Evolutionary conservation across 176 grass and related monocot species (phyloP), one percentile per base, ranked within the genome.

Genomic region (Thinopyrum elongatum): DNA sequence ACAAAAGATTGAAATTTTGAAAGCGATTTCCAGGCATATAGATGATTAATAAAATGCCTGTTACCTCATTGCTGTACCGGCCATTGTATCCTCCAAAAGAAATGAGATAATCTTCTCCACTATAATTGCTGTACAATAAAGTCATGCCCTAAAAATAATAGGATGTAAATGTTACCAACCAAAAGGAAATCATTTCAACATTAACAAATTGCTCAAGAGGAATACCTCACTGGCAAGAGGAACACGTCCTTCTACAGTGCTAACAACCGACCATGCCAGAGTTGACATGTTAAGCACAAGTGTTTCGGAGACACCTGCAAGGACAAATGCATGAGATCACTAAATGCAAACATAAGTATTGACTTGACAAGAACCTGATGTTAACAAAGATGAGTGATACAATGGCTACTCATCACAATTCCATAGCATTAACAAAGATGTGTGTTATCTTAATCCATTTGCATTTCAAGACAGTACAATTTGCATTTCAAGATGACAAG

Each of bases 31-130:
- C 49, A 87, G 35, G n/a, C 22, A 83, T 34, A 47, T 70, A 90
- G 9, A 84, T 60, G 22, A 90, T 63, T 63, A 27, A 22, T 28
- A 75, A 63, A 87, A 86, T 70, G 30, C 2, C 55, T 88, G 57
- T 88, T 88, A 98, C 97, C 90, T 96, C 94, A 31, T 96, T 97
- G 87, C 77, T 99, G 84, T 99, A 99, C 41, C 88, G 87, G 44
- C 97, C 97, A 87, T 97, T 99, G 79, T 99, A 99, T 88, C 97
- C 97, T 87, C 97, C 97, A 88, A 99, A 99, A 29, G 94, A 96
- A 68, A 99, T 86, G 68, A 99, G 94, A 88, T 92, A 99, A 87
- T 94, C 92, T 80, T 97, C 91, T 78, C 92, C 85, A n/a, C 78
- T 93, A 79, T 96, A 93, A 26, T 90, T 93, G 80, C 87, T 91